Base-by-base conservation (phyloP, 192 early-diverging fungal species). In the Coemansia biformis region DNA sequence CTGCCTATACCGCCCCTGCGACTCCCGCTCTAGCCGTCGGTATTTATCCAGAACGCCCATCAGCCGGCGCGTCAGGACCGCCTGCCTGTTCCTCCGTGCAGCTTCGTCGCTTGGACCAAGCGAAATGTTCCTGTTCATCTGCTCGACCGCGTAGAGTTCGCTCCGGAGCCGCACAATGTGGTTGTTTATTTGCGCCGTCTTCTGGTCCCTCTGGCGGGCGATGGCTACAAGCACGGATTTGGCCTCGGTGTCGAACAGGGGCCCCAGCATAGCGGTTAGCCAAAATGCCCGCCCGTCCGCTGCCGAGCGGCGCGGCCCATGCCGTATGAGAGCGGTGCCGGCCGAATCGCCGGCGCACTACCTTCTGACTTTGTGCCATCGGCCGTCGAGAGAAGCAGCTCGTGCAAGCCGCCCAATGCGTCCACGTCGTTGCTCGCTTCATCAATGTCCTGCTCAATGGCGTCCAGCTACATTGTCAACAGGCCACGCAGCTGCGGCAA, bases 321-420 rank as follows among this genome's bases (percentile, higher is more conserved):
- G n/a, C n/a, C n/a, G n/a, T n/a, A n/a, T n/a, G n/a, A n/a, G n/a
- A n/a, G n/a, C n/a, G n/a, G n/a, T n/a, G n/a, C n/a, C 19, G 38
- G 6, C 38, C 12, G 17, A 2, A 1, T 39, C 19, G 5, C 12
- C 17, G 5, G 5, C 9, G 8, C 29, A 30, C 9, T 63, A 73
- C 69, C 57, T 57, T 73, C 69, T n/a, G 69, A 50, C 23, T 60
- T 60, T 35, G 58, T 51, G 4, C 69, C 69, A 38, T 73, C 69
- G 3, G 69, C 57, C 0, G 62, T 66, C 7, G 62, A 66, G 10
- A 73, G 54, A 23, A 73, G 63, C 1, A 36, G 47, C 10, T 59
- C 58, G 40, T 73, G 69, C 8, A 73, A 39, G 5, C 43, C 58
- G 14, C 63, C 51, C 23, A 73, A 21, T 18, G 61, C 63, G 28